These are phyloP conservation scores for Suhomyces faveliae DNA, from an alignment of 805 yeast species.

Conservation along the genomic window DNA sequence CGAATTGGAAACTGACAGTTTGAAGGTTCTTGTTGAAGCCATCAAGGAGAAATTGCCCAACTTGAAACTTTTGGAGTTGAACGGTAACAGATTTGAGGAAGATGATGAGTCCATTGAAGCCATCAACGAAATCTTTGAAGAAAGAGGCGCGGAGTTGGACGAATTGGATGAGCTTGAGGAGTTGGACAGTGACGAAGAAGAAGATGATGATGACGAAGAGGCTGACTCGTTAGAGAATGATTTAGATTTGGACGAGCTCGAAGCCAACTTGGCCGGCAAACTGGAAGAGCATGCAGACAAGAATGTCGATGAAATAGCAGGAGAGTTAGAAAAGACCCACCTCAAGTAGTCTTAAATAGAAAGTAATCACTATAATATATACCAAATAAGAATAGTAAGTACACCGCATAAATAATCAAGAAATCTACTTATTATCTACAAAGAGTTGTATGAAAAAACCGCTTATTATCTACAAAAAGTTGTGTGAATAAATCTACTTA, in stretches of 20 bases:
- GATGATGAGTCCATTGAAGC: slow-evolving; percentile 69
- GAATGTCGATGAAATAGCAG: slow-evolving; percentile 57
- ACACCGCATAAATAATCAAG: no score
- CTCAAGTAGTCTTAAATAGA: slow-evolving; percentile 35
- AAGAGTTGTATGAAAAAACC: no score
- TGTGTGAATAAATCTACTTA: no score
- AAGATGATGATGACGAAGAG: slow-evolving; percentile 58
- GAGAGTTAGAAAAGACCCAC: slow-evolving; percentile 55
- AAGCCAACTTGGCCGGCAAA: slow-evolving; percentile 50
- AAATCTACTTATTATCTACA: no score
- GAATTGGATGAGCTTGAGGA: slow-evolving; percentile 96
- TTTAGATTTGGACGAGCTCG: slow-evolving; percentile 46
- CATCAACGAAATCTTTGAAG: slow-evolving; percentile 62
- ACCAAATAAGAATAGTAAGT: not conserved
- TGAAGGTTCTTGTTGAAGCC: slow-evolving; percentile 57
- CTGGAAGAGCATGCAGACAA: slow-evolving; percentile 44
- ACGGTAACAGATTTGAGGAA: slow-evolving; percentile 92
- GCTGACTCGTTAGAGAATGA: slow-evolving; percentile 56
- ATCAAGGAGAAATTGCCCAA: slow-evolving; percentile 55
- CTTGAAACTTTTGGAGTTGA: slow-evolving; percentile 71
- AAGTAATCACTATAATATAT: not conserved
- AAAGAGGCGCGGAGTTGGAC: slow-evolving; percentile 77
- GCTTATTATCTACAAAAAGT: no score
- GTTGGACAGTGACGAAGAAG: slow-evolving; percentile 66
- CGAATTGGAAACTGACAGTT: slow-evolving; percentile 70